phyloP scores from a whole-genome alignment of 441 rosid genomes.

The Isatis lusitanica region DNA sequence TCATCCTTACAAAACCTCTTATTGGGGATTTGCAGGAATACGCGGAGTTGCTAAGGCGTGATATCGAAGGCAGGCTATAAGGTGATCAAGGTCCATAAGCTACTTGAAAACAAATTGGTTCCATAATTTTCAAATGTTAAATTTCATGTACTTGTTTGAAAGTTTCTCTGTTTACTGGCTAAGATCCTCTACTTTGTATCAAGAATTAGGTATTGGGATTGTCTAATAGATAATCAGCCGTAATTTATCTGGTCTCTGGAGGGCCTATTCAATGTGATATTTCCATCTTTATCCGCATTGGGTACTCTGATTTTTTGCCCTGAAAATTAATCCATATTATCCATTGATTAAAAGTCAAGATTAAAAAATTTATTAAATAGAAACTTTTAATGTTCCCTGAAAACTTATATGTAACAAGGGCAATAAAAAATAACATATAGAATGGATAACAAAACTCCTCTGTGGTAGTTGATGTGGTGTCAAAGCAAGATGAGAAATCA shows the following conservation, averaged over 20 bases:
- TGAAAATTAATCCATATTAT: no score
- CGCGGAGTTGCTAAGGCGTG: slow-evolving; percentile 55
- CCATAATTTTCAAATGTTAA: background rate
- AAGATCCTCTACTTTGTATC: background rate
- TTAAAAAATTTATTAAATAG: no score
- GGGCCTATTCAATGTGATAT: background rate
- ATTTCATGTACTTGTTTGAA: background rate
- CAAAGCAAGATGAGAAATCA: no score
- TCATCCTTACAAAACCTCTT: background rate
- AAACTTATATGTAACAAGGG: no score
- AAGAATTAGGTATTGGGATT: background rate
- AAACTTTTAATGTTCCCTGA: no score
- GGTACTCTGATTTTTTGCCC: no score
- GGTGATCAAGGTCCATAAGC: slow-evolving; percentile 36
- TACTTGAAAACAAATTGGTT: background rate
- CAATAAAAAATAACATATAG: no score
- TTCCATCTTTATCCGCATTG: background rate
- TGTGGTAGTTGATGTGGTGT: no score
- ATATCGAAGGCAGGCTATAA: slow-evolving; percentile 41
- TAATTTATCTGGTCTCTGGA: background rate
- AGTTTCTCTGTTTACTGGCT: background rate
- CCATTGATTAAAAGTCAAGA: no score
- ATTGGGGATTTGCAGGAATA: slow-evolving; percentile 53
- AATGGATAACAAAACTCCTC: no score
- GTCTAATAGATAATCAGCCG: background rate